Evolutionary conservation across 2,329 filamentous ascomycete species (phyloP).

Genomic region (Colletotrichum melonis): DNA sequence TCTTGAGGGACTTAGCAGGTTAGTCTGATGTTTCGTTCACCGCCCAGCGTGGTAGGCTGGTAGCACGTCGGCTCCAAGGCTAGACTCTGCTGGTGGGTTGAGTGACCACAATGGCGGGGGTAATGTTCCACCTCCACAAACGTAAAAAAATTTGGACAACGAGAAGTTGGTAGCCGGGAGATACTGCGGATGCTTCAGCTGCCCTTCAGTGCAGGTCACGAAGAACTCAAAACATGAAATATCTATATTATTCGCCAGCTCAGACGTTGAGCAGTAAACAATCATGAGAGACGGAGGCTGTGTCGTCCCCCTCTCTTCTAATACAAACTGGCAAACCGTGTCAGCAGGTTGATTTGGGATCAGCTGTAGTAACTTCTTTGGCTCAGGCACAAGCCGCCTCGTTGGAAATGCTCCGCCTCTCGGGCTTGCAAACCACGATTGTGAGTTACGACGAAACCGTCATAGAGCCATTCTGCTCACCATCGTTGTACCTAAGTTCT

Average conservation of each 20-base stretch:
- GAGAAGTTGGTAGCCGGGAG: not conserved
- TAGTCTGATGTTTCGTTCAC: not conserved
- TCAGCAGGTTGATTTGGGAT: not conserved
- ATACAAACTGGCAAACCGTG: too few relatives aligned
- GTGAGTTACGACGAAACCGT: not conserved
- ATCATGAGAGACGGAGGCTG: too few relatives aligned
- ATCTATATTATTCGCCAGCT: too few relatives aligned
- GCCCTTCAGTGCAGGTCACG: not conserved
- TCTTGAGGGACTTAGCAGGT: not conserved
- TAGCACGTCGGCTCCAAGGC: not conserved
- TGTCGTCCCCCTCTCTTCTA: too few relatives aligned
- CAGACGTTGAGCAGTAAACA: too few relatives aligned
- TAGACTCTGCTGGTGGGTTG: not conserved
- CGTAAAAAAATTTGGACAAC: not conserved
- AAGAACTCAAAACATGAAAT: too few relatives aligned
- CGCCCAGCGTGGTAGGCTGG: not conserved
- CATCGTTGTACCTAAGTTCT: too few relatives aligned
- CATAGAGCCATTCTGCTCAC: not conserved
- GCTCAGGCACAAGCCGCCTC: not conserved
- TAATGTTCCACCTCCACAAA: not conserved
- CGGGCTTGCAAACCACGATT: too few relatives aligned
- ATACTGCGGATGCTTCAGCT: not conserved
- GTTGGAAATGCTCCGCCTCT: not conserved
- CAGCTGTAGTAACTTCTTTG: too few relatives aligned
- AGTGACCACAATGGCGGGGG: slow-evolving; percentile 14